Evolutionary conservation across 352 stramenopile genomes (phyloP), one percentile per base, ranked within the genome.

Genomic region (Pythium scleroteichum): DNA sequence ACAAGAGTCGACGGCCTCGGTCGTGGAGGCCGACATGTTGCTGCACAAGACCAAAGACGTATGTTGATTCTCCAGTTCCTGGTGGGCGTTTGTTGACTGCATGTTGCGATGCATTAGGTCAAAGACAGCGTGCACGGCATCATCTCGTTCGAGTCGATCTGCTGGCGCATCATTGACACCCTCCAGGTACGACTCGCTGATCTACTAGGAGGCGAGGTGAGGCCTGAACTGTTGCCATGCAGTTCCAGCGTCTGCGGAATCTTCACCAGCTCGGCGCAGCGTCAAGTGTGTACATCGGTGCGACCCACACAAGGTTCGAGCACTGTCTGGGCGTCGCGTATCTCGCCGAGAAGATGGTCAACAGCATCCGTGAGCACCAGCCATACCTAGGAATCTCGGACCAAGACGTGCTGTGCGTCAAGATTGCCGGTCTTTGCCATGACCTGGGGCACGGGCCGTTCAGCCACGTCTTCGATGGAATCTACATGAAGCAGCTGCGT

Each of bases 241-340:
- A 97, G 83, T 98, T 97, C 56, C 94, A 99, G 53, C 79, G 97
- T 3, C 80, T 99, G 6, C 83, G 94, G n/a, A 79, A 90, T 24
- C 73, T 99, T 35, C 92, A 97, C 35, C 97, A 99, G 72, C 81
- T 99, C 24, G 96, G 96, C 3, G 86, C 85, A 17, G 79, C 88
- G 13, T 73, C 91, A 27, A 91, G 82, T 33, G 91, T 98, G 4
- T 99, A 94, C 55, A 89, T 91, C 46, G 81, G 80, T 26, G 85
- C 79, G 39, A 92, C 85, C 3, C 85, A 94, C 52, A 85, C 80
- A 10, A 73, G 85, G 4, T 94, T 94, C 44, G 85, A 92, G 67
- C 85, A 94, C 44, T 98, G 81, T 16, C 70, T 99, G 32, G 97
- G 97, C 14, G 96, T 99, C n/a, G 93, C 93, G 5, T 82, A 98